Evolutionary conservation across 2,329 filamentous ascomycete species (phyloP).

Genomic region (Phialophora verrucosa): DNA sequence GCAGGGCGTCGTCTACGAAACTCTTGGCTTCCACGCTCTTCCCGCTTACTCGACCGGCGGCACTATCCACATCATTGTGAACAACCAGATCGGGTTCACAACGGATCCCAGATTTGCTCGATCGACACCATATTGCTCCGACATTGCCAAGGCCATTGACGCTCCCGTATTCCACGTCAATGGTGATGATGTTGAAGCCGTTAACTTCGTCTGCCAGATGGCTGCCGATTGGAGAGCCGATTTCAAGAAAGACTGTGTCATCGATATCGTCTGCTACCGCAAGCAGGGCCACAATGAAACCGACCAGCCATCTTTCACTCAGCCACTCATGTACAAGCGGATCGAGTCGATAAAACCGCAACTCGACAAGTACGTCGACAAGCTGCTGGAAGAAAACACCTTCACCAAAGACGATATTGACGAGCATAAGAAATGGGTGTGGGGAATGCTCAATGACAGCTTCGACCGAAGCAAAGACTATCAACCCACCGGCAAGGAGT

Average conservation of each 20-base stretch:
- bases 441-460: conserved; percentile 98
- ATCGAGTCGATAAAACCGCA: conserved; percentile 84
- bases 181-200: conserved; percentile 94
- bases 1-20: conserved; percentile 98
- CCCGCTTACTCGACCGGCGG: conserved; percentile 96
- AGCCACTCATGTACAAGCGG: conserved; percentile 99
- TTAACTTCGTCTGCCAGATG: conserved; percentile 97
- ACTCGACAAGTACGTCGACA: conserved; percentile 88
- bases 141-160: conserved; percentile 98
- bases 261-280: conserved; percentile 98
- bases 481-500: conserved; percentile 93
- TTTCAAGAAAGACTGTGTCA: conserved; percentile 98
- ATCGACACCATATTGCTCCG: conserved; percentile 97
- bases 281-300: conserved; percentile 99
- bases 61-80: conserved; percentile 95
- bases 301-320: conserved; percentile 99
- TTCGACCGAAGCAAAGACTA: conserved; percentile 98
- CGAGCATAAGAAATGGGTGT: conserved; percentile 99
- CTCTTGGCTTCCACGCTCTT: conserved; percentile 93
- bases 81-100: conserved; percentile 99
- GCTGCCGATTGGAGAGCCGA: conserved; percentile 97
- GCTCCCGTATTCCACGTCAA: conserved; percentile 99
- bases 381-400: conserved; percentile 87
- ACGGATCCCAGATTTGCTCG: conserved; percentile 97
- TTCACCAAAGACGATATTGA: conserved; percentile 98